A percentile compares a stretch with the other conserved stretches of the same genome.
Evolutionary conservation across 2,329 filamentous ascomycete species (phyloP).

Genomic region (Microsporum ferrugineum): DNA sequence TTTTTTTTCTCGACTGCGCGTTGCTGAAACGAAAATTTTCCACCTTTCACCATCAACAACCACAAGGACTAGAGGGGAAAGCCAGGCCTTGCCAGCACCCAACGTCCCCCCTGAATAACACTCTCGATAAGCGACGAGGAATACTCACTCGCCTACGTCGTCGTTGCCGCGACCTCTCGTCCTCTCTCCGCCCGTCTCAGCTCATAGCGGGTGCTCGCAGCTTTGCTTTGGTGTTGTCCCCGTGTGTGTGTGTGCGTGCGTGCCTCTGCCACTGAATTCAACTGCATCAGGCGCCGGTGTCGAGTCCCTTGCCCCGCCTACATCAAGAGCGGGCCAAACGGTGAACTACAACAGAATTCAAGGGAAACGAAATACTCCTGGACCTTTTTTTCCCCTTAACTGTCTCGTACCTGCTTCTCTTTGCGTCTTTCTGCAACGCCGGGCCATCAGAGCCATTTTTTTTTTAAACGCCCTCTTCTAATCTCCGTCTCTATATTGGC

Average conservation of each 20-base stretch:
- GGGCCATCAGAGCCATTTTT: neutral
- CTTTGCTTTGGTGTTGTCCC: neutral
- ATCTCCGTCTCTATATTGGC: neutral
- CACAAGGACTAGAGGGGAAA: no score
- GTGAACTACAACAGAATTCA: neutral
- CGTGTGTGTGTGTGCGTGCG: neutral
- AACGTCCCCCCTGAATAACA: no score
- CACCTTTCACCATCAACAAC: neutral
- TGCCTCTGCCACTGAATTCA: neutral
- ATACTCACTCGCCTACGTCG: no score
- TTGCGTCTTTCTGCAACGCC: neutral
- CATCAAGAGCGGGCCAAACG: neutral
- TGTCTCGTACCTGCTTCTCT: neutral
- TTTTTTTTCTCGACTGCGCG: neutral
- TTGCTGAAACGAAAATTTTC: neutral
- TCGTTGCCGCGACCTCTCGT: no score
- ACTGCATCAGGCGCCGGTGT: neutral
- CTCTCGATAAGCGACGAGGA: no score
- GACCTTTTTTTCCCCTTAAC: no score
- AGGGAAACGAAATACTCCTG: neutral
- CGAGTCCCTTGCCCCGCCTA: neutral
- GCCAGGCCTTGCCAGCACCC: no score
- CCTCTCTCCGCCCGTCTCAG: neutral
- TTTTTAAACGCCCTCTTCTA: neutral
- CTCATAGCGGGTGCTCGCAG: neutral